phyloP scores from a whole-genome alignment of 805 yeast species.

The Candida qinlingensis region DNA sequence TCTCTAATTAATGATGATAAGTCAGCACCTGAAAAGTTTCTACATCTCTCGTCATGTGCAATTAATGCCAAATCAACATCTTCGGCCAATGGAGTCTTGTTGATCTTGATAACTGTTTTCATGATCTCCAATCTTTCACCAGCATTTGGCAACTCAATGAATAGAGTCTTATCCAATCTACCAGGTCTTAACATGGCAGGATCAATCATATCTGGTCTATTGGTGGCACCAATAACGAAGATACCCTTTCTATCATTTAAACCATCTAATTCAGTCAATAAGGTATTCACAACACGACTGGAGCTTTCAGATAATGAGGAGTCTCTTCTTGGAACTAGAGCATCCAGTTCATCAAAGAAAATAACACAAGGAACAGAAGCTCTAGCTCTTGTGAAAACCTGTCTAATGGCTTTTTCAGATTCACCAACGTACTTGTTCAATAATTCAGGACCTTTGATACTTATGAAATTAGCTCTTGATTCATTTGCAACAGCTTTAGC shows the following conservation, averaged over 20 bases:
- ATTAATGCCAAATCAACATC: constrained; percentile 57
- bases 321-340: constrained; percentile 92
- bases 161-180: constrained; percentile 86
- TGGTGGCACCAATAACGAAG: constrained; percentile 94
- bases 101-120: constrained; percentile 63
- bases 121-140: constrained; percentile 79
- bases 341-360: constrained; percentile 94
- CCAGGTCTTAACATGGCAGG: constrained; percentile 98
- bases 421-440: constrained; percentile 95
- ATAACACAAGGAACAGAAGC: constrained; percentile 92
- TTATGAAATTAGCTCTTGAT: constrained; percentile 91
- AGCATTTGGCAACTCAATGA: constrained; percentile 80
- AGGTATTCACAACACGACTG: constrained; percentile 89
- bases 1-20: constrained; percentile 87
- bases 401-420: constrained; percentile 89
- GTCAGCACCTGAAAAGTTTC: constrained; percentile 95
- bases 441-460: constrained; percentile 93
- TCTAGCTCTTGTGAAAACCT: constrained; percentile 87
- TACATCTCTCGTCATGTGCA: constrained; percentile 73
- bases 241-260: constrained; percentile 88
- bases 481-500: constrained; percentile 99
- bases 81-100: constrained; percentile 66
- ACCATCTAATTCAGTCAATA: constrained; percentile 93
- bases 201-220: constrained; percentile 97
- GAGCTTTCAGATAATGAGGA: constrained; percentile 83